Base-by-base conservation (phyloP, 352 stramenopile genomes). In the Phytophthora nicotianae region DNA sequence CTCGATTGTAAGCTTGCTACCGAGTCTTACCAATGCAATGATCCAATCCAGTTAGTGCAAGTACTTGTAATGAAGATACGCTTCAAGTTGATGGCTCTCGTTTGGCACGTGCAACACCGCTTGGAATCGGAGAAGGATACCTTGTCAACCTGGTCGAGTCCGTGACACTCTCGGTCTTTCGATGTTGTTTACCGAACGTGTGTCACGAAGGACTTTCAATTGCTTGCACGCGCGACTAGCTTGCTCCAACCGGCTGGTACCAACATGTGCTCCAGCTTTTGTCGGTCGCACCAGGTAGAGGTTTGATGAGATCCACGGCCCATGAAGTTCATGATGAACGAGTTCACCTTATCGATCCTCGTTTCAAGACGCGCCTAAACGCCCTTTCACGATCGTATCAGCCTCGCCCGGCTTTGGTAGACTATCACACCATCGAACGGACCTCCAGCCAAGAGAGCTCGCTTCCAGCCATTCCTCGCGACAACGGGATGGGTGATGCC, bases 141-240 rank as follows among this genome's bases (percentile, higher is more conserved):
- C 47, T 37, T 45, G 38, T 41, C 37, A 29, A 37, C 16, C 9
- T 35, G 29, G 9, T 35, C 9, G 8, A 35, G 29, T 8, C 29
- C 29, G 8, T 9, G 29, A 14, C 35, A 27, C 47, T 20, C 24
- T 38, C 24, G 27, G 38, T 24, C 48, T 43, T 14, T 43, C 8
- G 23, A 10, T 35, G 48, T 38, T 16, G 24, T 35, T 37, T 35
- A 50, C 33, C 33, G 8, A 4, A 16, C 26, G 29, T 56, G 19
- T 19, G 24, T 46, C 23, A 45, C 38, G 20, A 20, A 58, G 57
- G 37, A 51, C 57, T 48, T 20, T 42, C 49, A 51, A 58, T 45
- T 60, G 58, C 40, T 65, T 65, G 57, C 57, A 57, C 8, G 43
- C 50, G 32, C 50, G 58, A 65, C 58, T 65, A 65, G 33, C 40